Conservation (phyloP, 768 basidiomycete genomes). For the Brasilioporus rufonigricans region DNA sequence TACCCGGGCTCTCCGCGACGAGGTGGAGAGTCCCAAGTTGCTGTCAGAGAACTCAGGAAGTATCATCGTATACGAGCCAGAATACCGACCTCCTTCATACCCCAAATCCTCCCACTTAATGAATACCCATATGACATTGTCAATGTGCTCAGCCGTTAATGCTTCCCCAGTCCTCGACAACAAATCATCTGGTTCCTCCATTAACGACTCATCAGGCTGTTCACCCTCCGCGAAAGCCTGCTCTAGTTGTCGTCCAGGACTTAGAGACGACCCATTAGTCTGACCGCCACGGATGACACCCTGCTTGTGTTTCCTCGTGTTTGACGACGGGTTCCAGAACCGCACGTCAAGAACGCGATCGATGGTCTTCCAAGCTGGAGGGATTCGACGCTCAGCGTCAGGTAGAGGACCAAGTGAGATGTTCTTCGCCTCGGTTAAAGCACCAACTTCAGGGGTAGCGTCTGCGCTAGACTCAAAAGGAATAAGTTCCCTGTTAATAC, state of each 20-base stretch:
- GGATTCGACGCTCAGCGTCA: slow-evolving; percentile 75
- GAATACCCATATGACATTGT: slow-evolving; percentile 75
- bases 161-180: slow-evolving; percentile 38
- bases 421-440: slow-evolving; percentile 27
- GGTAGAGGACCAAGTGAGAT: slow-evolving; percentile 42
- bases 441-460: slow-evolving; percentile 32
- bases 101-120: slow-evolving; percentile 92
- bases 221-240: slow-evolving; percentile 57
- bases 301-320: slow-evolving; percentile 17
- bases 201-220: slow-evolving; percentile 52
- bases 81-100: slow-evolving; percentile 80
- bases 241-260: slow-evolving; percentile 28
- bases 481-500: slow-evolving; percentile 15
- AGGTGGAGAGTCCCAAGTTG: slow-evolving; percentile 93
- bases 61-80: background rate
- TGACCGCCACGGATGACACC: slow-evolving; percentile 26
- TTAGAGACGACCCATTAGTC: slow-evolving; percentile 21
- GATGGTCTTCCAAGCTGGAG: slow-evolving; percentile 81
- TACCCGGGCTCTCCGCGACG: slow-evolving; percentile 54
- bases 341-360: slow-evolving; percentile 87
- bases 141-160: slow-evolving; percentile 47
- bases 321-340: slow-evolving; percentile 50
- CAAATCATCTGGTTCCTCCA: slow-evolving; percentile 64
- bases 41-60: slow-evolving; percentile 37
- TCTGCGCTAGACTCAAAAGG: slow-evolving; percentile 44